A percentile compares a stretch with the other conserved stretches of the same genome.
Conservation (phyloP, 1,139 yeast genomes). For the Taphrina populina region DNA sequence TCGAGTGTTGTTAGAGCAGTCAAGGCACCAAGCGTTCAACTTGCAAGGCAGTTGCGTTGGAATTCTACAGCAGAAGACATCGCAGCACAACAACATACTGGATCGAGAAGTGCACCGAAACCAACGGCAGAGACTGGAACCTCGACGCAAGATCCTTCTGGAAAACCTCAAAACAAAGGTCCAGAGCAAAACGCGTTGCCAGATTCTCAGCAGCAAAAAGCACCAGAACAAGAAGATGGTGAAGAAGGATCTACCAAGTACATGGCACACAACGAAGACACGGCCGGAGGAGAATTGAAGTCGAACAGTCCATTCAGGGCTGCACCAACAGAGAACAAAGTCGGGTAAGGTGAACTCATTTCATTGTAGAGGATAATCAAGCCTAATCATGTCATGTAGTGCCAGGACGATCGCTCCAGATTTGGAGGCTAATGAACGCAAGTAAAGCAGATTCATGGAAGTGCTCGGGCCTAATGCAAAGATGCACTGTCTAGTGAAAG, state of each 20-base stretch:
- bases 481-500: no score
- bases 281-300: constrained; percentile 10
- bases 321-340: constrained; percentile 19
- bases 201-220: constrained; percentile 7
- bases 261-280: constrained; percentile 26
- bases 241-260: constrained; percentile 9
- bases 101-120: constrained; percentile 28
- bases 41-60: constrained; percentile 10
- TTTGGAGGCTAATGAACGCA: constrained; percentile 28
- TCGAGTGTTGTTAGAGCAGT: no score
- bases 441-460: neutral
- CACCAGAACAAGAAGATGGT: constrained; percentile 18
- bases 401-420: constrained; percentile 28
- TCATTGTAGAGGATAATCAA: neutral
- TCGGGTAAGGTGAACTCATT: constrained; percentile 11
- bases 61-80: constrained; percentile 26
- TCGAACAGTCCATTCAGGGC: constrained; percentile 30
- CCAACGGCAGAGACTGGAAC: constrained; percentile 29
- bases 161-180: neutral
- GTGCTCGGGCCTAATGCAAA: no score
- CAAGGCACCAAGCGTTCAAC: no score
- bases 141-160: constrained; percentile 30
- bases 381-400: neutral
- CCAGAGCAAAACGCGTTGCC: constrained; percentile 4
- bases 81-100: constrained; percentile 21